Conservation (phyloP, 2,329 filamentous ascomycete species). For the Sclerotinia glacialis region DNA sequence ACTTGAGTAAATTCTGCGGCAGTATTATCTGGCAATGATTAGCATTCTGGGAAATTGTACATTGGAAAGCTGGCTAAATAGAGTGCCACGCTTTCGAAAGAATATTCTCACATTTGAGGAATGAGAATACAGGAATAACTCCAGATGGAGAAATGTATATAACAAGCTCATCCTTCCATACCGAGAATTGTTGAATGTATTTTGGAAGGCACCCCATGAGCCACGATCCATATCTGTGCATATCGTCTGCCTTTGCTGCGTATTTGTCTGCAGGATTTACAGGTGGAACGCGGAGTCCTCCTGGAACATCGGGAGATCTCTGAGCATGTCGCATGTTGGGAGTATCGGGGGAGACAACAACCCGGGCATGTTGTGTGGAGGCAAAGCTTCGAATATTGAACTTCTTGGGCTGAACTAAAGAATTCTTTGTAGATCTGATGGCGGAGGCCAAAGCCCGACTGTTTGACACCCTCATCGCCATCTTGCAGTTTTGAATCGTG, state of each 20-base stretch:
- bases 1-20: constrained; percentile 95
- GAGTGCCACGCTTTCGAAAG: not conserved
- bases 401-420: constrained; percentile 30
- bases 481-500: constrained; percentile 43
- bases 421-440: constrained; percentile 51
- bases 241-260: constrained; percentile 76
- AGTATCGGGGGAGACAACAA: constrained; percentile 52
- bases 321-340: constrained; percentile 67
- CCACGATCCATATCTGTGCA: constrained; percentile 96
- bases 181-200: constrained; percentile 98
- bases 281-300: constrained; percentile 71
- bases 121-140: constrained; percentile 86
- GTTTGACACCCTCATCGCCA: constrained; percentile 60
- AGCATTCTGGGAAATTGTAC: constrained; percentile 18
- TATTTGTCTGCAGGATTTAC: constrained; percentile 95
- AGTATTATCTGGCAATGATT: constrained; percentile 68
- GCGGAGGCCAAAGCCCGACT: constrained; percentile 55
- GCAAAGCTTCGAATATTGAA: constrained; percentile 39
- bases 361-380: constrained; percentile 40
- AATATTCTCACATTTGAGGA: constrained; percentile 66
- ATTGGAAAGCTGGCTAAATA: not conserved
- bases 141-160: constrained; percentile 88
- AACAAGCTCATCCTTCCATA: constrained; percentile 98
- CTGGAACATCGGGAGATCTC: constrained; percentile 44
- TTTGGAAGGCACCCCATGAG: constrained; percentile 95